Evolutionary conservation across 2,329 filamentous ascomycete genomes (phyloP).

Genomic region (Cladosporium sp.): DNA sequence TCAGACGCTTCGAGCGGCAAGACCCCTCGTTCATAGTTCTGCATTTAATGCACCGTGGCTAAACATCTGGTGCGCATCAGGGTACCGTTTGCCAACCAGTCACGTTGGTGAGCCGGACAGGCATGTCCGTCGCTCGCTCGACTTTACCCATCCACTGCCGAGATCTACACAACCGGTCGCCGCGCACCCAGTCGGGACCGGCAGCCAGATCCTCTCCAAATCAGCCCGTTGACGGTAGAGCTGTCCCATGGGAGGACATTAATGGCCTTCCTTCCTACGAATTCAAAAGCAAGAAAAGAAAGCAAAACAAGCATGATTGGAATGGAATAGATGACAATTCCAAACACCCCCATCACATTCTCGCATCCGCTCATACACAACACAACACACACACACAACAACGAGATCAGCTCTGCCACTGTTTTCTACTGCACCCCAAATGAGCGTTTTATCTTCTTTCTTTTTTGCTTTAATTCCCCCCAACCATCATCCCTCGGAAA

Average conservation of each 20-base stretch:
- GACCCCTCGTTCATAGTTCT: slow-evolving; percentile 28
- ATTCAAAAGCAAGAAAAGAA: slow-evolving; percentile 10
- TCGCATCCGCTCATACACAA: slow-evolving; percentile 1
- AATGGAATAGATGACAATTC: too few relatives aligned
- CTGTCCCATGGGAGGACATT: neutral
- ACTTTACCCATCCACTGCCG: neutral
- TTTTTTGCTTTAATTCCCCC: slow-evolving; percentile 2
- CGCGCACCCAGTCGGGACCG: neutral
- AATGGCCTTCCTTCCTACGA: slow-evolving; percentile 4
- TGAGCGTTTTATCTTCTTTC: slow-evolving; percentile 6
- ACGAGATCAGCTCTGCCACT: neutral
- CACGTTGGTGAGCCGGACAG: neutral
- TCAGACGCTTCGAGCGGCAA: slow-evolving; percentile 26
- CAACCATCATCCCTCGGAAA: neutral
- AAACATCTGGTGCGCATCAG: slow-evolving; percentile 12
- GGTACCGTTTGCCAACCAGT: neutral
- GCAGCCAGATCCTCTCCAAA: neutral
- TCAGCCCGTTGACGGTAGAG: slow-evolving; percentile 9
- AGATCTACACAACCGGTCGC: neutral
- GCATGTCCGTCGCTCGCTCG: slow-evolving; percentile 8
- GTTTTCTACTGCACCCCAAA: slow-evolving; percentile 1
- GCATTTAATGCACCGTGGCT: slow-evolving; percentile 6
- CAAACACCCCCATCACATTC: neutral
- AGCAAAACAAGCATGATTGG: slow-evolving; percentile 9
- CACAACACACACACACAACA: slow-evolving; percentile 6